phyloP scores from a whole-genome alignment of 2,329 filamentous ascomycete species.

The Cytospora chrysosperma region DNA sequence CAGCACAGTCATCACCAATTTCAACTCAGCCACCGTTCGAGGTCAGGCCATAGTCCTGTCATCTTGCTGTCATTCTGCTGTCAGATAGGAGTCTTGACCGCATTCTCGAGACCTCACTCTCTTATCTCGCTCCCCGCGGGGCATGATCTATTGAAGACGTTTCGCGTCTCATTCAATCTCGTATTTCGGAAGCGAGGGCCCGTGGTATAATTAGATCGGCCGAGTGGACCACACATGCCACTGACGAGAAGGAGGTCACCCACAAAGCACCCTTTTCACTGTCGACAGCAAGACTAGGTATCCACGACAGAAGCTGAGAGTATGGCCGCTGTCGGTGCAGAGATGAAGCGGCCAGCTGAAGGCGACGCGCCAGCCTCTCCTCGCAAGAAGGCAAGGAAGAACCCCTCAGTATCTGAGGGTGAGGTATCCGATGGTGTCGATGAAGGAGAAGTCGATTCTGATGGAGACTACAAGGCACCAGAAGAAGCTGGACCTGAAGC shows the following conservation, averaged over 20 bases:
- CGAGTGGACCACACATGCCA: background rate
- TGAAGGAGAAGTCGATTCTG: constrained; percentile 13
- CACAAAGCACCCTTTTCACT: background rate
- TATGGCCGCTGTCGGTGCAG: background rate
- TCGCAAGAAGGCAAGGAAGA: constrained; percentile 20
- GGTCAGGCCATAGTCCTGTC: constrained; percentile 21
- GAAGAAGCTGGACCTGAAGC: constrained; percentile 15
- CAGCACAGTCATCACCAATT: constrained; percentile 14
- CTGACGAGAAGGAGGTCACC: background rate
- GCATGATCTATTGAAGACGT: background rate
- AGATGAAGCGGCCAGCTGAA: constrained; percentile 3
- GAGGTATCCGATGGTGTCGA: constrained; percentile 15
- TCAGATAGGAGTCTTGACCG: background rate
- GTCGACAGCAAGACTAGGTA: background rate
- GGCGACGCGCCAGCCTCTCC: constrained; percentile 4
- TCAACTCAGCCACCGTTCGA: constrained; percentile 17
- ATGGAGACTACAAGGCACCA: constrained; percentile 5
- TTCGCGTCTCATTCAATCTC: constrained; percentile 5
- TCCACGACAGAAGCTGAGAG: background rate
- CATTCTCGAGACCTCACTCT: background rate
- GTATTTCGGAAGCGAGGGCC: constrained; percentile 18
- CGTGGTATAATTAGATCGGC: constrained; percentile 9
- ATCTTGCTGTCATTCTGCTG: too few relatives aligned
- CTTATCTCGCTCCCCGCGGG: background rate
- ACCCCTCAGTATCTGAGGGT: background rate